These are phyloP conservation scores for Priceomyces carsonii DNA, from an alignment of 805 yeast genomes.

Conservation along the genomic window DNA sequence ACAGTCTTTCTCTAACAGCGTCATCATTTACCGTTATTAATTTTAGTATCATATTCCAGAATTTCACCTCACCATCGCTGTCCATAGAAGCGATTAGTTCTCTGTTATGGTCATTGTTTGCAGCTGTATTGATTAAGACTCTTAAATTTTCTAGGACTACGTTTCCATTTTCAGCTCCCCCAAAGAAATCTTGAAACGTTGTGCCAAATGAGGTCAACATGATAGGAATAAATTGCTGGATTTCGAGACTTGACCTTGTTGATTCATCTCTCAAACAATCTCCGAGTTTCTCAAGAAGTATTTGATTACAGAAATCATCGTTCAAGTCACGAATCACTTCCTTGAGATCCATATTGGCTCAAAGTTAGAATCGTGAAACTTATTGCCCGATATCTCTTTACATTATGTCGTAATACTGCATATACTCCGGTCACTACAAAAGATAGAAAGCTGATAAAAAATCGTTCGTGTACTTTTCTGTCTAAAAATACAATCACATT, in stretches of 20 bases:
- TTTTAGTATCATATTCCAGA: slow-evolving; percentile 18
- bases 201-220: no score
- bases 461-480: no score
- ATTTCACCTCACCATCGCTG: slow-evolving; percentile 5
- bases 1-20: slow-evolving; percentile 11
- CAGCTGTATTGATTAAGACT: slow-evolving; percentile 34
- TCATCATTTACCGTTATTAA: slow-evolving; percentile 7
- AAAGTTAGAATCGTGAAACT: no score
- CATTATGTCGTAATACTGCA: no score
- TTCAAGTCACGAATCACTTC: slow-evolving; percentile 1
- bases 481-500: not conserved
- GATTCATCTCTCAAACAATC: slow-evolving; percentile 21
- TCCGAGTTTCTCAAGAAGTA: slow-evolving; percentile 14
- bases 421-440: no score
- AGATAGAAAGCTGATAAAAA: no score
- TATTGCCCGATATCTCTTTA: no score
- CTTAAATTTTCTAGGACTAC: slow-evolving; percentile 22
- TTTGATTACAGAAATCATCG: not conserved
- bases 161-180: not conserved
- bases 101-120: slow-evolving; percentile 32
- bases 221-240: slow-evolving; percentile 10
- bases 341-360: slow-evolving; percentile 2
- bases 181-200: not conserved
- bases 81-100: slow-evolving; percentile 7
- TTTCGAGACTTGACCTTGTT: slow-evolving; percentile 13